phyloP scores from a whole-genome alignment of 2,329 filamentous ascomycete species.

The Ophiostoma sp. region DNA sequence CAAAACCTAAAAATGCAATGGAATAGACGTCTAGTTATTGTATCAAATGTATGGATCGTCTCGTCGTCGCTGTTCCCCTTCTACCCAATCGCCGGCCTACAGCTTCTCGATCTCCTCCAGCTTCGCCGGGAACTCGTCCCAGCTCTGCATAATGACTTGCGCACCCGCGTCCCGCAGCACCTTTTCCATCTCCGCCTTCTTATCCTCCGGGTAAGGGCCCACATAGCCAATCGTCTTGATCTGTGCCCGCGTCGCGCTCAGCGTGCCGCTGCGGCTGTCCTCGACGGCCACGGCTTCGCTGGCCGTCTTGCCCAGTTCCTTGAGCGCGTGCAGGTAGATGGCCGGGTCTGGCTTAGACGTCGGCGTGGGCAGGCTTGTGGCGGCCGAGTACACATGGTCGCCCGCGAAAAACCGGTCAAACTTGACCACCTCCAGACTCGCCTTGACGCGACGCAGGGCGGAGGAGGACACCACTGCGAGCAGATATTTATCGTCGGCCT shows the following conservation, averaged over 20 bases:
- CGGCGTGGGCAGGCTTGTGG: slow-evolving; percentile 73
- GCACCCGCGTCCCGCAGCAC: slow-evolving; percentile 62
- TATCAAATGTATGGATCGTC: neutral
- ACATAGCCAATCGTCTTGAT: slow-evolving; percentile 85
- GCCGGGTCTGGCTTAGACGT: slow-evolving; percentile 89
- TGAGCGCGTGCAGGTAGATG: slow-evolving; percentile 77
- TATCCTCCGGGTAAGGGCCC: slow-evolving; percentile 67
- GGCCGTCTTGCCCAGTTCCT: slow-evolving; percentile 69
- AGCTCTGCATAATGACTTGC: slow-evolving; percentile 61
- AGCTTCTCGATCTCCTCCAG: slow-evolving; percentile 51
- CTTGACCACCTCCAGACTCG: slow-evolving; percentile 74
- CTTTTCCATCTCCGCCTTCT: slow-evolving; percentile 66
- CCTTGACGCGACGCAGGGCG: slow-evolving; percentile 73
- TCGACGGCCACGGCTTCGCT: slow-evolving; percentile 78
- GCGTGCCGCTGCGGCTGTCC: slow-evolving; percentile 83
- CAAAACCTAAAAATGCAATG: neutral
- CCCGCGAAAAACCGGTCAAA: slow-evolving; percentile 77
- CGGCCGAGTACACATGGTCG: slow-evolving; percentile 77
- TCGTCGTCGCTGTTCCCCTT: neutral
- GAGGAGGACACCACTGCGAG: slow-evolving; percentile 81
- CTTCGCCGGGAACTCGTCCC: slow-evolving; percentile 54
- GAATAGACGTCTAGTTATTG: neutral
- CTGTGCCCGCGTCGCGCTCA: slow-evolving; percentile 69
- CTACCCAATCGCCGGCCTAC: neutral
- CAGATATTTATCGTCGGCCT: slow-evolving; percentile 62